Evolutionary conservation across 1,284 basidiomycete genomes (phyloP).

Genomic region (Ustilago esculenta): DNA sequence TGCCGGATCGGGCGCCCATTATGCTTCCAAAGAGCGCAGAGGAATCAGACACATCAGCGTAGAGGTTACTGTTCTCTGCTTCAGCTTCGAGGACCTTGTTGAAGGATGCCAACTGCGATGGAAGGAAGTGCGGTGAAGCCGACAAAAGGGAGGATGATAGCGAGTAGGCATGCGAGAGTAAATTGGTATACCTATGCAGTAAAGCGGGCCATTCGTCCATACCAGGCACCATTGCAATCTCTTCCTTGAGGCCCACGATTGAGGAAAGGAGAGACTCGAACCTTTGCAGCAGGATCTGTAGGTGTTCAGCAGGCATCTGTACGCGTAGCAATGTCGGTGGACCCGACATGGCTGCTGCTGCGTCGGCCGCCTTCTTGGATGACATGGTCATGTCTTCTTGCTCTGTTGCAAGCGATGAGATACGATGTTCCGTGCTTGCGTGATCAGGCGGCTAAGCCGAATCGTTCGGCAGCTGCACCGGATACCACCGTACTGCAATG

Average conservation of each 20-base stretch:
- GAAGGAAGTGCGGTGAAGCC: conserved; percentile 51
- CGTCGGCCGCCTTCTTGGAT: conserved; percentile 14
- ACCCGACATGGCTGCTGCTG: conserved; percentile 8
- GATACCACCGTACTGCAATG: no score
- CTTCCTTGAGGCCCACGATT: conserved; percentile 54
- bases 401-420: no score
- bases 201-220: conserved; percentile 59
- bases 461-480: no score
- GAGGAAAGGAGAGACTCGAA: conserved; percentile 58
- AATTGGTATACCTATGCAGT: conserved; percentile 50
- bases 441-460: no score
- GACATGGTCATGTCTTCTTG: no score
- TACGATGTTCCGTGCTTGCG: no score
- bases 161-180: conserved; percentile 58
- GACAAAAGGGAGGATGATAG: conserved; percentile 51
- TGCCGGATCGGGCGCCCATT: conserved; percentile 2
- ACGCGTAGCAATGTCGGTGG: conserved; percentile 34
- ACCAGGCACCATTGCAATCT: conserved; percentile 53
- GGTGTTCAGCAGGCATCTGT: conserved; percentile 41
- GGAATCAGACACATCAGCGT: conserved; percentile 30
- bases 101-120: conserved; percentile 53
- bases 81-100: conserved; percentile 54
- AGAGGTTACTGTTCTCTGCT: conserved; percentile 49
- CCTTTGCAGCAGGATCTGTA: conserved; percentile 53
- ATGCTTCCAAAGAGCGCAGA: conserved; percentile 28